phyloP scores from a whole-genome alignment of 768 basidiomycete genomes.

The Paxillus rubicundulus region DNA sequence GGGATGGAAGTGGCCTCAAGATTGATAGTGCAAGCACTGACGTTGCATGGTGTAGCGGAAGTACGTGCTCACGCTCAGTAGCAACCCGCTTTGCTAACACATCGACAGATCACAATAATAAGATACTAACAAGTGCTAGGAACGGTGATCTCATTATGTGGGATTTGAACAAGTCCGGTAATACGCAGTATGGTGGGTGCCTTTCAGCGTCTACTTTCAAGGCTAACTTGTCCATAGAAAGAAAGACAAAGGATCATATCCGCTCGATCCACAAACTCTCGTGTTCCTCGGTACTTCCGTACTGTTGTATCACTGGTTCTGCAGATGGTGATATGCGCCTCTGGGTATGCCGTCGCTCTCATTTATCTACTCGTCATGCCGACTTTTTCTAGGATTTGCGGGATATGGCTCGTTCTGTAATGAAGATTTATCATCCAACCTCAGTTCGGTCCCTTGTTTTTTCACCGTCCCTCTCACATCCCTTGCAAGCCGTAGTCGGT shows the following conservation, averaged over 20 bases:
- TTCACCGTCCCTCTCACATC: conserved; percentile 62
- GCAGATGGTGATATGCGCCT: conserved; percentile 78
- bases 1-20: conserved; percentile 76
- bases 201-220: conserved; percentile 2
- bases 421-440: conserved; percentile 68
- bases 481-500: conserved; percentile 66
- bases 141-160: conserved; percentile 85
- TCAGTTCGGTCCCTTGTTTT: conserved; percentile 69
- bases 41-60: conserved; percentile 74
- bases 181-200: conserved; percentile 65
- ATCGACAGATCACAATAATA: conserved; percentile 60
- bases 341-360: conserved; percentile 52
- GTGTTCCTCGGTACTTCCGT: conserved; percentile 62
- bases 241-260: conserved; percentile 63
- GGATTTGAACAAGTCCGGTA: conserved; percentile 68
- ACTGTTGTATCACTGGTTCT: conserved; percentile 77
- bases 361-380: not conserved
- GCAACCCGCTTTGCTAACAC: not conserved
- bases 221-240: conserved; percentile 44
- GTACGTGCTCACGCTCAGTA: conserved; percentile 38
- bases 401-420: conserved; percentile 63
- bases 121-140: conserved; percentile 75
- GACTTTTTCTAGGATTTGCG: conserved; percentile 58
- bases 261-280: conserved; percentile 71
- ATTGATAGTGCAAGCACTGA: conserved; percentile 77